phyloP scores from a whole-genome alignment of 31 red algal genomes.

The Endocladia muricata region DNA sequence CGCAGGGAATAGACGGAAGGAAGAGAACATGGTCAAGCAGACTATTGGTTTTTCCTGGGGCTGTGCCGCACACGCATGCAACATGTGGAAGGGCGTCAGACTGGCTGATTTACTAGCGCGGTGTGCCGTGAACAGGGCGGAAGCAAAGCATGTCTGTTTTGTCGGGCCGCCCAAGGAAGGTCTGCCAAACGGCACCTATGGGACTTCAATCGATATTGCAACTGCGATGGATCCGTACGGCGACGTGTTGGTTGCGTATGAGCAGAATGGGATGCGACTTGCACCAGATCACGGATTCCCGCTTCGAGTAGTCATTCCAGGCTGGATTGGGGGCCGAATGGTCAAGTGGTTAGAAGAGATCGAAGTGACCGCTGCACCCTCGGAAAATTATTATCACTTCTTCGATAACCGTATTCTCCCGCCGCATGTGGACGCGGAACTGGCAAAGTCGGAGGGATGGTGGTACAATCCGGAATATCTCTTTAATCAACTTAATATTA shows the following conservation, averaged over 20 bases:
- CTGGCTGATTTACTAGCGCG: constrained; percentile 59
- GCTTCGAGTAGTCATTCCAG: constrained; percentile 91
- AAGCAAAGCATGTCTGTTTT: constrained; percentile 84
- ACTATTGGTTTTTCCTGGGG: constrained; percentile 97
- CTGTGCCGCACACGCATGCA: constrained; percentile 65
- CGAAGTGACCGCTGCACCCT: constrained; percentile 67
- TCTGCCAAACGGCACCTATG: constrained; percentile 85
- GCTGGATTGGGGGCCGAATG: constrained; percentile 98
- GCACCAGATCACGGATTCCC: constrained; percentile 94
- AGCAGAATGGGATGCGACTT: constrained; percentile 79
- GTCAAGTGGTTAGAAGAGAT: constrained; percentile 95
- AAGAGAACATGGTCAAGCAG: constrained; percentile 93
- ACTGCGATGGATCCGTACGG: constrained; percentile 79
- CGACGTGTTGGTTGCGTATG: constrained; percentile 92
- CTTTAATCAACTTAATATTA: constrained; percentile 97
- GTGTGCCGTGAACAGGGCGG: constrained; percentile 41
- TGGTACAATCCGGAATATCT: constrained; percentile 96
- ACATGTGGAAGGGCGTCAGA: constrained; percentile 85
- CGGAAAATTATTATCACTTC: constrained; percentile 87
- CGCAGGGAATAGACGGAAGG: constrained; percentile 95
- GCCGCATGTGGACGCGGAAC: constrained; percentile 87
- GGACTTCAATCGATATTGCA: constrained; percentile 83
- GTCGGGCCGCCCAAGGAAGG: constrained; percentile 76
- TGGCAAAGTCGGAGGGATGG: constrained; percentile 90
- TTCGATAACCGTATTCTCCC: constrained; percentile 96